Evolutionary conservation across 306 rosid genomes (phyloP), one percentile per base, ranked within the genome.

Genomic region (Prinsepia uniflora): DNA sequence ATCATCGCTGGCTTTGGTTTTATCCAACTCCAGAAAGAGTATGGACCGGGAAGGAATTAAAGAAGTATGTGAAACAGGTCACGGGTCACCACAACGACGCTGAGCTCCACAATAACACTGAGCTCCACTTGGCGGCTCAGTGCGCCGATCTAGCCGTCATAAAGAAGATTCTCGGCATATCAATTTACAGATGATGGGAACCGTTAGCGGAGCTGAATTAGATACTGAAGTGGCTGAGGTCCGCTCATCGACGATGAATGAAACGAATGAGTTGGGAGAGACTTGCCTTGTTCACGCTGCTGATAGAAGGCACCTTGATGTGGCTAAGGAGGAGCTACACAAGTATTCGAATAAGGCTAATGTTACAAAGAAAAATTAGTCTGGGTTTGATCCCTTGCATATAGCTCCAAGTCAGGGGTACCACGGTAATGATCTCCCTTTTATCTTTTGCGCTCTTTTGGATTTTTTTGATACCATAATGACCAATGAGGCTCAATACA

Each of bases 31-130:
- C 15, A 96, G 97, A 15, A 95, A 95, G 89, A 67, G 97, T 74
- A 95, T 95, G 42, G 99, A 95, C 64, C 96, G 89, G 72, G 96
- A 91, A 77, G 91, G n/a, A n/a, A n/a, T n/a, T n/a, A n/a, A 95
- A 95, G 89, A 95, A 89, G 84, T 95, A 95, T 62, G 97, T 91
- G 84, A 95, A 91, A 84, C 99, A 95, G 60, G 99, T 95, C 72
- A 95, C 99, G 3, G 99, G 99, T 22, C 82, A 97, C 65, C 96
- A 89, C 81, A 95, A 91, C 83, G 99, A 24, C 67, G 91, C 99
- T 0, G 92, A 87, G 72, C 92, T 91, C n/a, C 99, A 95, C 81
- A n/a, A n/a, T n/a, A n/a, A 91, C 67, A 95, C 99, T 0, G 92
- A 87, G 72, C 92, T 91, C n/a, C 99, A 95, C 81, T 73, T 95